Percentiles rank a stretch among this genome's conserved stretches.
These are phyloP conservation scores for Carex littledalei DNA, from an alignment of 176 grass and related monocot genomes.

Conservation along the genomic window DNA sequence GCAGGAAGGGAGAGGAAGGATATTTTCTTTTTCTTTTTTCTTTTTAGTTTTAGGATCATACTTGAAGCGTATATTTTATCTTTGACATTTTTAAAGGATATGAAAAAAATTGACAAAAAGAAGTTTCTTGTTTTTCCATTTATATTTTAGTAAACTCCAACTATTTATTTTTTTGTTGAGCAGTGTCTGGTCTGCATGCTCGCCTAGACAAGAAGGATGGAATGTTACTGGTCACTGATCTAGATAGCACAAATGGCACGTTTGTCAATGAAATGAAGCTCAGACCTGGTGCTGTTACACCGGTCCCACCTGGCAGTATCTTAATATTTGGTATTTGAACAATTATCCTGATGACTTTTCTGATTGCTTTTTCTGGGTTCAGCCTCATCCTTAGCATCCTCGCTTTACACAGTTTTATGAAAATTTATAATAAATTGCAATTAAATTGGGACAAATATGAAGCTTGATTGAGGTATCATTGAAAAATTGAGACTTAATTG, in stretches of 20 bases:
- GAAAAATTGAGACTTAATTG: background rate
- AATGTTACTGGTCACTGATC: slow-evolving; percentile 51
- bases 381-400: background rate
- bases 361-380: background rate
- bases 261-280: slow-evolving; percentile 69
- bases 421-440: background rate
- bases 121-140: background rate
- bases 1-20: background rate
- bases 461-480: background rate
- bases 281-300: slow-evolving; percentile 30
- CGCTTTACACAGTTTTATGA: background rate
- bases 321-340: slow-evolving; percentile 55
- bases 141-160: background rate
- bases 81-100: background rate
- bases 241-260: slow-evolving; percentile 87
- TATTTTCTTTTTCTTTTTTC: background rate
- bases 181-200: slow-evolving; percentile 68
- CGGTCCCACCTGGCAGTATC: slow-evolving; percentile 34
- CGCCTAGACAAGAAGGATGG: slow-evolving; percentile 63
- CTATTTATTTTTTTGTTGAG: background rate
- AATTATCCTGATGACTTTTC: background rate
- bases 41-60: background rate
- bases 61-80: background rate
- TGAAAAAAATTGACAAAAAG: background rate
- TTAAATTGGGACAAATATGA: background rate